Conservation (phyloP, 176 grass and related monocot species). For the Cocos nucifera region DNA sequence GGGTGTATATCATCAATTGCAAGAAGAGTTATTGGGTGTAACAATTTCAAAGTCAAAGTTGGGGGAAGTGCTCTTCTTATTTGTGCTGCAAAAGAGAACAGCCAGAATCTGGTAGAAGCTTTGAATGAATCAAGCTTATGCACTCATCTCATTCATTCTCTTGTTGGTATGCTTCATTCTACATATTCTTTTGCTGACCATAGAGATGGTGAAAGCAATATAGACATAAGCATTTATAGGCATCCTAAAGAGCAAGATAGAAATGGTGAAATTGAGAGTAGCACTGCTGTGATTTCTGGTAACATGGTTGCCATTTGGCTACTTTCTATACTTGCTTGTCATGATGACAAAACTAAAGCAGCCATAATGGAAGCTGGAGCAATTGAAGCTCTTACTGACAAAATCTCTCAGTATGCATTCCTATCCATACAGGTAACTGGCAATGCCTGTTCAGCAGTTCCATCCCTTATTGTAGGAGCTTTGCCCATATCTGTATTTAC, state of each 20-base stretch:
- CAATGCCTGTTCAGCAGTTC: constrained; percentile 9
- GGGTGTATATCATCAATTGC: constrained; percentile 69
- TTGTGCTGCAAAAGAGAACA: constrained; percentile 69
- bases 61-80: constrained; percentile 86
- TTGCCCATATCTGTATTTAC: too few relatives aligned
- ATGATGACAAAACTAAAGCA: constrained; percentile 53
- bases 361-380: constrained; percentile 81
- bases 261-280: constrained; percentile 37
- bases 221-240: constrained; percentile 79
- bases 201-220: constrained; percentile 43
- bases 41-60: constrained; percentile 72
- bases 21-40: constrained; percentile 58
- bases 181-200: constrained; percentile 50
- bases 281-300: constrained; percentile 67
- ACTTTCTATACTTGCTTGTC: constrained; percentile 70
- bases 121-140: constrained; percentile 64
- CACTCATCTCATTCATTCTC: constrained; percentile 64
- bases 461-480: too few relatives aligned
- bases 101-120: constrained; percentile 70
- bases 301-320: constrained; percentile 96
- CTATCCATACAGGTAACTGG: constrained; percentile 54
- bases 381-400: constrained; percentile 71
- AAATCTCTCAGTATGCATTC: constrained; percentile 87
- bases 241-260: constrained; percentile 42
- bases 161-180: constrained; percentile 82